Conservation (phyloP, 2,329 filamentous ascomycete genomes). For the Penicillium expansum region DNA sequence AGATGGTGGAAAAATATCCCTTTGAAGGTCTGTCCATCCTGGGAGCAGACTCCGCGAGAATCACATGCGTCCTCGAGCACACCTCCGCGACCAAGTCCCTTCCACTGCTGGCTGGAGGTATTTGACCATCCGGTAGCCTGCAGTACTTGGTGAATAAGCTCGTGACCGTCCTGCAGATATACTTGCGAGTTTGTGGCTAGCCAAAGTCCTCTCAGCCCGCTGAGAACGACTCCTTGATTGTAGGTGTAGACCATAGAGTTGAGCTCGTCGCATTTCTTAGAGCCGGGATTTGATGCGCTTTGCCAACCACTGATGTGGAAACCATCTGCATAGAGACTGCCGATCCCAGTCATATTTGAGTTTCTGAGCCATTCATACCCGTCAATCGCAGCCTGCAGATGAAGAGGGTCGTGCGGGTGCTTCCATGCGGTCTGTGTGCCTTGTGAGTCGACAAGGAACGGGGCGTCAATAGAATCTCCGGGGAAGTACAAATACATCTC, state of each 20-base stretch:
- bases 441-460: slow-evolving; percentile 51
- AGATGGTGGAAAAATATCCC: slow-evolving; percentile 93
- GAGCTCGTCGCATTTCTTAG: slow-evolving; percentile 71
- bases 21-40: slow-evolving; percentile 88
- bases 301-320: slow-evolving; percentile 74
- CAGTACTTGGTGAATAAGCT: slow-evolving; percentile 71
- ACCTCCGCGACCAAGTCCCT: slow-evolving; percentile 72
- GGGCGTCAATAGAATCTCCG: slow-evolving; percentile 70
- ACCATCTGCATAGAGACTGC: slow-evolving; percentile 79
- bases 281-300: slow-evolving; percentile 58
- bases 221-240: slow-evolving; percentile 88
- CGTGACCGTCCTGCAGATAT: slow-evolving; percentile 76
- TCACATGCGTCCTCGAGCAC: slow-evolving; percentile 86
- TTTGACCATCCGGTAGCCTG: slow-evolving; percentile 71
- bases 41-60: slow-evolving; percentile 68
- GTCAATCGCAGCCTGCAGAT: slow-evolving; percentile 70
- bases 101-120: slow-evolving; percentile 55
- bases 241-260: slow-evolving; percentile 94
- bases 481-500: slow-evolving; percentile 89
- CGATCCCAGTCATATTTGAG: slow-evolving; percentile 75
- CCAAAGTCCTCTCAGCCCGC: slow-evolving; percentile 77
- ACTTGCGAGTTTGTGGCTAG: slow-evolving; percentile 67
- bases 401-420: slow-evolving; percentile 57
- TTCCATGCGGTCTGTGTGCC: slow-evolving; percentile 27
- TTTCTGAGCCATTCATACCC: slow-evolving; percentile 77